phyloP scores from a whole-genome alignment of 495 filamentous ascomycete species.

The Annulohypoxylon moriforme region DNA sequence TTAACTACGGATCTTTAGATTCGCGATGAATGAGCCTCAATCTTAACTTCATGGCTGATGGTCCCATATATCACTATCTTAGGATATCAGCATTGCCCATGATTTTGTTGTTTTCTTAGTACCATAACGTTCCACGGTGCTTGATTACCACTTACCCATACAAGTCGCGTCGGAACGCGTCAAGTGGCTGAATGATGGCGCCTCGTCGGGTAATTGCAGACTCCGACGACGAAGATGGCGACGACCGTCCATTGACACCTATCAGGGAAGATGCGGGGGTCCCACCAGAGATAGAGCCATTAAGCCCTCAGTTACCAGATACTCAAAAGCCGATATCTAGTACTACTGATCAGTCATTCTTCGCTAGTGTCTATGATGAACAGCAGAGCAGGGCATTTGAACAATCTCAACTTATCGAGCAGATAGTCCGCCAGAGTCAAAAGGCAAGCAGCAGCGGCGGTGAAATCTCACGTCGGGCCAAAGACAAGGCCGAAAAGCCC shows the following conservation, averaged over 20 bases:
- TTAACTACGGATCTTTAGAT: not conserved
- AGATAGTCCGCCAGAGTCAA: constrained; percentile 48
- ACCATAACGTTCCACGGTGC: not conserved
- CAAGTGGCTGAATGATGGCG: constrained; percentile 32
- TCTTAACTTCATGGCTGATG: not conserved
- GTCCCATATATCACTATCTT: not conserved
- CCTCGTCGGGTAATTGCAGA: constrained; percentile 45
- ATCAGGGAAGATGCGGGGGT: constrained; percentile 9
- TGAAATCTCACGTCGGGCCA: constrained; percentile 38
- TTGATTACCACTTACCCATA: not conserved
- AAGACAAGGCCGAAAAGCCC: constrained; percentile 31
- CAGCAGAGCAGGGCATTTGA: constrained; percentile 41
- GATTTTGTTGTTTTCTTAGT: not conserved
- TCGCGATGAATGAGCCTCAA: constrained; percentile 3
- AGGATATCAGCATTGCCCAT: not conserved
- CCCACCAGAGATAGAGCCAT: constrained; percentile 42
- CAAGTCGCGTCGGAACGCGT: constrained; percentile 37
- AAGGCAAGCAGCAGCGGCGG: constrained; percentile 44
- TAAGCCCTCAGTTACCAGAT: constrained; percentile 40
- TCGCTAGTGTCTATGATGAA: constrained; percentile 39
- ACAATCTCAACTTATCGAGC: constrained; percentile 44
- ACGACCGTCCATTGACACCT: constrained; percentile 32
- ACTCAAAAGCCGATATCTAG: constrained; percentile 26
- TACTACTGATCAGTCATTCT: constrained; percentile 45
- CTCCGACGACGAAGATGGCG: constrained; percentile 49